A percentile compares a stretch with the other conserved stretches of the same genome.
phyloP scores from a whole-genome alignment of 106 monocot species.

The Triglochin maritima region DNA sequence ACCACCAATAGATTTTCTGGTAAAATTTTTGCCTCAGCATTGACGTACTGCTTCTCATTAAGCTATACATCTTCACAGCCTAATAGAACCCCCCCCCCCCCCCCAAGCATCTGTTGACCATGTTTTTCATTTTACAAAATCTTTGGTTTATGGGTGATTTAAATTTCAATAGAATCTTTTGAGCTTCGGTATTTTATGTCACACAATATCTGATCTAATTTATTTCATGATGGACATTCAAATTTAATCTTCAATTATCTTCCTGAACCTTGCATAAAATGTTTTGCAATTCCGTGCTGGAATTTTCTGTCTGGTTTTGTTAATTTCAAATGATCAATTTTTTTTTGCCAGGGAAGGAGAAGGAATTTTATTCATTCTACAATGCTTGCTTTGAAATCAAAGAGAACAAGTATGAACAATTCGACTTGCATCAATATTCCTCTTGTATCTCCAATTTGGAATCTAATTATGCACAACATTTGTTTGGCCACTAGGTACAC shows the following conservation, averaged over 20 bases:
- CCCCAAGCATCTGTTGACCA: too few relatives aligned
- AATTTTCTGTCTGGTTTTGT: neutral
- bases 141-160: neutral
- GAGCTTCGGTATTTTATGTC: neutral
- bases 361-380: conserved; percentile 88
- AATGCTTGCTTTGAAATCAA: conserved; percentile 84
- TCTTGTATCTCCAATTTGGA: conserved; percentile 1
- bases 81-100: too few relatives aligned
- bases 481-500: conserved; percentile 45
- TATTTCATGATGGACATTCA: neutral
- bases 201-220: neutral
- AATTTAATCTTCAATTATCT: neutral
- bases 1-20: too few relatives aligned
- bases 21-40: too few relatives aligned
- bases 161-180: neutral
- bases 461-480: neutral
- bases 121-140: neutral
- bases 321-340: neutral
- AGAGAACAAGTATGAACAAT: conserved; percentile 58
- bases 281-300: neutral
- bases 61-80: too few relatives aligned
- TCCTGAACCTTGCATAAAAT: neutral
- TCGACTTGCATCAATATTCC: neutral
- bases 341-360: conserved; percentile 55
- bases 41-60: too few relatives aligned